Conservation (phyloP, 2,329 filamentous ascomycete genomes). For the Seiridium cupressi region DNA sequence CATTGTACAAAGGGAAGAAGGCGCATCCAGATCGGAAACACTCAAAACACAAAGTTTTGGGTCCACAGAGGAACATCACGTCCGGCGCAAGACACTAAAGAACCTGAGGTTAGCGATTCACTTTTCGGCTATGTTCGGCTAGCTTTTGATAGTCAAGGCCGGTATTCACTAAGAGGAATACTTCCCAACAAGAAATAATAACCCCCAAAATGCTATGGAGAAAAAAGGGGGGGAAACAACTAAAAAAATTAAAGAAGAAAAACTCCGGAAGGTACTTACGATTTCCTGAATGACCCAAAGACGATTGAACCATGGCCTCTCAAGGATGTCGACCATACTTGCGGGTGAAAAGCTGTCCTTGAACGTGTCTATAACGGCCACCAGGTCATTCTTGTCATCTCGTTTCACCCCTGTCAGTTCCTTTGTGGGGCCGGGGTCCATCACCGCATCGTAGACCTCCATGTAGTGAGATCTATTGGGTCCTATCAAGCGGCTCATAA, state of each 20-base stretch:
- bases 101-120: no score
- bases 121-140: no score
- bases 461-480: constrained; percentile 18
- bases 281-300: constrained; percentile 34
- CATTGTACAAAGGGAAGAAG: not conserved
- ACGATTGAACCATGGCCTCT: constrained; percentile 27
- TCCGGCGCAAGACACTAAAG: constrained; percentile 8
- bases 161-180: no score
- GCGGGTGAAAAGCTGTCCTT: not conserved
- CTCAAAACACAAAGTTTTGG: constrained; percentile 12
- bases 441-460: constrained; percentile 27
- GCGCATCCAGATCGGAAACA: constrained; percentile 11
- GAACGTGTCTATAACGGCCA: constrained; percentile 7
- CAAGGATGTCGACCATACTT: constrained; percentile 23
- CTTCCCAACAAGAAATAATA: no score
- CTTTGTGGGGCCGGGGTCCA: constrained; percentile 16
- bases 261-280: no score
- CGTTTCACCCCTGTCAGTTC: constrained; percentile 13
- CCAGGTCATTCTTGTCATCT: constrained; percentile 25
- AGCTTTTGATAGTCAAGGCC: no score
- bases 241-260: no score
- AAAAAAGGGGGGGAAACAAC: no score
- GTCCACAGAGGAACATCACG: constrained; percentile 13
- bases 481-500: constrained; percentile 18
- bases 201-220: no score